Conservation (phyloP, 1,284 basidiomycete species). For the Xanthoconium separans region DNA sequence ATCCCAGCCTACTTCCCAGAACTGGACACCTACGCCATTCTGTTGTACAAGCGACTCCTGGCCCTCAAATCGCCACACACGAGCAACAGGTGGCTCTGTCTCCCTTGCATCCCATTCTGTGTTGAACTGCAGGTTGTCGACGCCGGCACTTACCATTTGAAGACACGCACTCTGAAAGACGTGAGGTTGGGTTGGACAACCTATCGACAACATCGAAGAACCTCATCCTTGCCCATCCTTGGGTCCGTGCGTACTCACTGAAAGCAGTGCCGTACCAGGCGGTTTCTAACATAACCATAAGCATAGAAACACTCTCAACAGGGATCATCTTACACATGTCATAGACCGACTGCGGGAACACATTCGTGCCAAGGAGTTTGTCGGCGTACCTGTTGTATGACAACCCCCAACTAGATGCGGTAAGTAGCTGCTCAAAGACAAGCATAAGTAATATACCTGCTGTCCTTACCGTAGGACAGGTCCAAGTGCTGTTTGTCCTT, state of each 20-base stretch:
- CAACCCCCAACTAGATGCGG: slow-evolving; percentile 53
- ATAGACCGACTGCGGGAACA: slow-evolving; percentile 64
- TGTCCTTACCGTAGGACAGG: slow-evolving; percentile 46
- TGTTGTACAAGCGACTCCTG: too few relatives aligned
- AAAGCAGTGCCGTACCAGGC: slow-evolving; percentile 46
- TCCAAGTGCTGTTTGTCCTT: slow-evolving; percentile 48
- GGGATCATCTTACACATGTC: slow-evolving; percentile 49
- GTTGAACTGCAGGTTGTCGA: too few relatives aligned
- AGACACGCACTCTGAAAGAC: too few relatives aligned
- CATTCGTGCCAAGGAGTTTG: slow-evolving; percentile 56
- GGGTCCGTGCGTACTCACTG: slow-evolving; percentile 11
- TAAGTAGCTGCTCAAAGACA: slow-evolving; percentile 2
- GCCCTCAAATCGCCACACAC: too few relatives aligned
- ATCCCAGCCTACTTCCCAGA: too few relatives aligned
- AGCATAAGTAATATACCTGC: slow-evolving; percentile 30
- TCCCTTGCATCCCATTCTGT: too few relatives aligned
- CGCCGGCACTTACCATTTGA: too few relatives aligned
- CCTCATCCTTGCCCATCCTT: not conserved
- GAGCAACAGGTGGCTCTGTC: too few relatives aligned
- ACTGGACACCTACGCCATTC: too few relatives aligned
- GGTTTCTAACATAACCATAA: slow-evolving; percentile 22
- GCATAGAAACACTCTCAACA: not conserved
- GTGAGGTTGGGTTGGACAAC: too few relatives aligned
- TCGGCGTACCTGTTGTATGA: slow-evolving; percentile 68
- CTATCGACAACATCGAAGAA: not conserved